Evolutionary conservation across 2,329 filamentous ascomycete genomes (phyloP), one percentile per base, ranked within the genome.

Genomic region (Colletotrichum agaves): DNA sequence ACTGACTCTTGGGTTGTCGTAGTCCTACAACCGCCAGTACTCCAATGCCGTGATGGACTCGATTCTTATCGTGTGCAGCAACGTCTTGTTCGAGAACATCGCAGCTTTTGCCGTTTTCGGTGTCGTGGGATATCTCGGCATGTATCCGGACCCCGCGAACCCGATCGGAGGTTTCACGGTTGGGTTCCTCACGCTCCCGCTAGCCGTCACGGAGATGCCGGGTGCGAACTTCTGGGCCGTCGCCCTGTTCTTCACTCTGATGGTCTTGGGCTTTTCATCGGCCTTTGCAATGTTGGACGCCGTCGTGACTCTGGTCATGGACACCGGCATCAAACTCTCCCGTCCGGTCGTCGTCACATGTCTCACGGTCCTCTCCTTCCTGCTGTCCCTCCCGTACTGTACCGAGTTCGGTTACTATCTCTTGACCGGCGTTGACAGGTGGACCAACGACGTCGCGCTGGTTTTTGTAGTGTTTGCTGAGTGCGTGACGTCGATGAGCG

Each of bases 31-130:
- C 77, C 71, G 85, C 80, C 80, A 81, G 70, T 82, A 87, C 73
- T 85, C 85, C 7, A 88, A 88, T 57, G 85, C 86, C 1, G 86
- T 88, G 1, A 84, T 86, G 82, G 87, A 88, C 65, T 84, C 87
- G 0, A 78, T 87, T 44, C 77, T 88, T 7, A 86, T 88, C 33
- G 85, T 84, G 23, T 75, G 79, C 23, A 86, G 84, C 71, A 88
- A 88, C 50, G 82, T 86, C 0, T 73, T 87, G 0, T 88, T 88
- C 55, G 86, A 88, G 69, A 86, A 85, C 35, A 81, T 88, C 5
- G 80, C 80, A 7, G 80, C 79, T 2, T 82, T 82, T 63, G 79
- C 80, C 21, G 79, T 81, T 0, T 88, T 87, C 65, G 86, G 86
- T n/a, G 83, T 88, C 7, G 81, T 88, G 3, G 87, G 87, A 0